Base-by-base conservation (phyloP, 371 early-diverging fungal genomes). In the Caulochytrium protostelioides region DNA sequence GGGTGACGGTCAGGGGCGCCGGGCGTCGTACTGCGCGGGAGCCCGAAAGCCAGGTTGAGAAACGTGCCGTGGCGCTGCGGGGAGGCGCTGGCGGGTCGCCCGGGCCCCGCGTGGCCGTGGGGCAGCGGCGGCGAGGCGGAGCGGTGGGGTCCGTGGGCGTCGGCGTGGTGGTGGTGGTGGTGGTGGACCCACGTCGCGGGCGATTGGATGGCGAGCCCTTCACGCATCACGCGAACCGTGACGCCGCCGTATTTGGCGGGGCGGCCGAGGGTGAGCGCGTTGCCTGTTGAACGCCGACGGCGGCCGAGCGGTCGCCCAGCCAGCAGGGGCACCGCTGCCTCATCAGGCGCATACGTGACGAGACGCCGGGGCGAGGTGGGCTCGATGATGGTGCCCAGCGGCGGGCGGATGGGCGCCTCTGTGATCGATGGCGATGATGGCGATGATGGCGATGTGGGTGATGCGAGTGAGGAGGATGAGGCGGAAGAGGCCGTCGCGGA, bases 131-230 rank as follows among this genome's bases (percentile, higher is more conserved):
- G 29, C 29, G 32, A 12, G 32, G n/a, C 10, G 24, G 9, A 6
- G 35, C 24, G 21, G 35, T 10, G 15, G 15, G 9, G 19, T 20
- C 15, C 16, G 29, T 34, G 21, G 6, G 3, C 9, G 7, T 19
- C 22, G n/a, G 30, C 7, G n/a, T 30, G 18, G 19, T 28, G 42
- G 20, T 36, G 32, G 26, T 47, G 48, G 27, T 36, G 41, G 22
- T 47, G 48, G 22, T 43, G 48, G 27, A 47, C 35, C 21, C 32
- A 24, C 18, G 51, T 51, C 28, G 24, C 37, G n/a, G 51, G 47
- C 3, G 44, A 20, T 9, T 40, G 38, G 13, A 51, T 39, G 22
- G 41, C 35, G 28, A 51, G 27, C 7, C 51, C 51, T 22, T 43
- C 47, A 6, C 51, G 47, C 1, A 51, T 34, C 0, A 47, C 51